Conservation (phyloP, 495 filamentous ascomycete species). For the Penicillium fimorum region DNA sequence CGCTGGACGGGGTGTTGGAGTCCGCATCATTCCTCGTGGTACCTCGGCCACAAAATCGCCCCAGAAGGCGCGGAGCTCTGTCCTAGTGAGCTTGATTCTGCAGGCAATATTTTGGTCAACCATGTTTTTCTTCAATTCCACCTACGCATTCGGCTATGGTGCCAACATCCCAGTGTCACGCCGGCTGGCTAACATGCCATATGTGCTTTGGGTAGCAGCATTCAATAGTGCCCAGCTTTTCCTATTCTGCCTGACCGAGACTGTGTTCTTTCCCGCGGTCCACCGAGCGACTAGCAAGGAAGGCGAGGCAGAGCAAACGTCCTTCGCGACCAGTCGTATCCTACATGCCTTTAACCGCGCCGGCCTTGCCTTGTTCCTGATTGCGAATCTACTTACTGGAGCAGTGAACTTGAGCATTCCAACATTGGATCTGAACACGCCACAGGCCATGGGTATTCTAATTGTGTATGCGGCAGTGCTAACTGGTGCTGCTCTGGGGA, state of each 20-base stretch:
- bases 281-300: slow-evolving; percentile 52
- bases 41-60: slow-evolving; percentile 38
- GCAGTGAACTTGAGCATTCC: slow-evolving; percentile 80
- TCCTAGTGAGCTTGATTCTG: slow-evolving; percentile 57
- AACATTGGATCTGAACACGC: slow-evolving; percentile 66
- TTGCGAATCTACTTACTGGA: slow-evolving; percentile 88
- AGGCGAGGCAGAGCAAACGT: slow-evolving; percentile 54
- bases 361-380: slow-evolving; percentile 79
- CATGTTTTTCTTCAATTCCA: slow-evolving; percentile 65
- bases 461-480: slow-evolving; percentile 66
- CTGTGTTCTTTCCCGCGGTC: slow-evolving; percentile 68
- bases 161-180: slow-evolving; percentile 71
- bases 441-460: slow-evolving; percentile 69
- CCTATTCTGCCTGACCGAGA: slow-evolving; percentile 74
- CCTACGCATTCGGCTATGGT: slow-evolving; percentile 64
- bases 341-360: slow-evolving; percentile 84
- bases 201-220: slow-evolving; percentile 84
- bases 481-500: slow-evolving; percentile 62
- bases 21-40: slow-evolving; percentile 68
- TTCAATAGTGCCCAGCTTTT: slow-evolving; percentile 83
- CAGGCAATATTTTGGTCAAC: slow-evolving; percentile 65
- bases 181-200: slow-evolving; percentile 88
- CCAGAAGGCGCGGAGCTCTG: slow-evolving; percentile 44
- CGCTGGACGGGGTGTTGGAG: slow-evolving; percentile 78
- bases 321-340: slow-evolving; percentile 73